A percentile compares a stretch with the other conserved stretches of the same genome.
Conservation (phyloP, 805 yeast genomes). For the Tetrapisispora fleetii region DNA sequence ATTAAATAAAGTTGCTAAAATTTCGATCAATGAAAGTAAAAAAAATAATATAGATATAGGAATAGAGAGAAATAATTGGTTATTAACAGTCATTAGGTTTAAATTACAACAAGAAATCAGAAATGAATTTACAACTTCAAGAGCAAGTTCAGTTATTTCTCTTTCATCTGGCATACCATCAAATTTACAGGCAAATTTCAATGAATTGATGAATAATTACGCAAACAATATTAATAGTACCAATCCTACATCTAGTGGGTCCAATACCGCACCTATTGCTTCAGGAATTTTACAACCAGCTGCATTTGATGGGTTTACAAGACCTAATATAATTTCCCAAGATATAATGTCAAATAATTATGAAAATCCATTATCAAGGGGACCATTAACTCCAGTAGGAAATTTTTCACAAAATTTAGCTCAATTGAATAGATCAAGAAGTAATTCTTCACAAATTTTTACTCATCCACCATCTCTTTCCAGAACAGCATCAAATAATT, state of each 20-base stretch:
- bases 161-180: slow-evolving; percentile 18
- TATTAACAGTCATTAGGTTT: slow-evolving; percentile 32
- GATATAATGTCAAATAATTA: slow-evolving; percentile 2
- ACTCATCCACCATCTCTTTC: slow-evolving; percentile 8
- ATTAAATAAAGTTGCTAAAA: slow-evolving; percentile 48
- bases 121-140: slow-evolving; percentile 21
- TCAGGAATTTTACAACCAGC: slow-evolving; percentile 6
- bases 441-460: slow-evolving; percentile 16
- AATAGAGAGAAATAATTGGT: slow-evolving; percentile 30
- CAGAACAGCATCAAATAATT: slow-evolving; percentile 15
- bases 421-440: slow-evolving; percentile 15
- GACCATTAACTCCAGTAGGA: neutral
- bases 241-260: neutral
- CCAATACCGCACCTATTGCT: neutral
- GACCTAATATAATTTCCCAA: slow-evolving; percentile 4
- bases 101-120: slow-evolving; percentile 27
- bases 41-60: slow-evolving; percentile 30
- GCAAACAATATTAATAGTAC: neutral
- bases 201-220: slow-evolving; percentile 2
- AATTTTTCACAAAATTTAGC: slow-evolving; percentile 2
- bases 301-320: slow-evolving; percentile 5
- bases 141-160: slow-evolving; percentile 17
- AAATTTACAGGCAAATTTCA: slow-evolving; percentile 4
- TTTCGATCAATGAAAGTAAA: slow-evolving; percentile 35
- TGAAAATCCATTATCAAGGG: neutral